A percentile compares a stretch with the other conserved stretches of the same genome.
Evolutionary conservation across 371 early-diverging fungal species (phyloP).

Genomic region (Mucor racemosus): DNA sequence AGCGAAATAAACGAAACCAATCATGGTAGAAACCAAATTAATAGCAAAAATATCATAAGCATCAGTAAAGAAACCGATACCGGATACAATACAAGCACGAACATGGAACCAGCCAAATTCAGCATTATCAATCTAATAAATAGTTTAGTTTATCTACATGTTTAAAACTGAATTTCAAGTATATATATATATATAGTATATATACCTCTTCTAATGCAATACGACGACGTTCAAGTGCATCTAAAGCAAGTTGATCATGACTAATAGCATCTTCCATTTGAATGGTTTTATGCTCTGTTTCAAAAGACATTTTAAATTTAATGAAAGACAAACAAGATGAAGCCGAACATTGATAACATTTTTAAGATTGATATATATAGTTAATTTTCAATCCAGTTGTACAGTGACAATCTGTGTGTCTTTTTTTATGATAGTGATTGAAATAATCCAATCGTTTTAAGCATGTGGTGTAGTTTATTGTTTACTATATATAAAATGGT

Average conservation of each 20-base stretch:
- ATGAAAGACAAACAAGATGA: constrained; percentile 11
- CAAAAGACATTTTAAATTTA: constrained; percentile 23
- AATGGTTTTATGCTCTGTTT: constrained; percentile 25
- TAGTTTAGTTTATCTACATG: neutral
- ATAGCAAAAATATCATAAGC: constrained; percentile 91
- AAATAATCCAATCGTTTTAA: constrained; percentile 22
- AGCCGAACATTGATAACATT: neutral
- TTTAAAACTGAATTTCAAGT: too few species aligned
- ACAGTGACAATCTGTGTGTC: neutral
- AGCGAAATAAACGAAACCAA: constrained; percentile 73
- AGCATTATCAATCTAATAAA: constrained; percentile 53
- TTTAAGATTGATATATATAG: neutral
- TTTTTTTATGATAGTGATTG: neutral
- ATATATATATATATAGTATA: too few species aligned
- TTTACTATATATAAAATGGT: neutral
- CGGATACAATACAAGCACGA: constrained; percentile 84
- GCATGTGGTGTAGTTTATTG: constrained; percentile 22
- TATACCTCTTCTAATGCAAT: constrained; percentile 45
- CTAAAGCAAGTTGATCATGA: constrained; percentile 29
- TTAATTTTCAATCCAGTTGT: neutral
- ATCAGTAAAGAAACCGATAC: constrained; percentile 89
- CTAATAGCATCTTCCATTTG: constrained; percentile 22
- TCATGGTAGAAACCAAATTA: constrained; percentile 77
- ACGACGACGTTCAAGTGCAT: constrained; percentile 42
- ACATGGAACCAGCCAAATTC: constrained; percentile 83